Conservation (phyloP, 2,329 filamentous ascomycete genomes). For the Sporothrix pallida region DNA sequence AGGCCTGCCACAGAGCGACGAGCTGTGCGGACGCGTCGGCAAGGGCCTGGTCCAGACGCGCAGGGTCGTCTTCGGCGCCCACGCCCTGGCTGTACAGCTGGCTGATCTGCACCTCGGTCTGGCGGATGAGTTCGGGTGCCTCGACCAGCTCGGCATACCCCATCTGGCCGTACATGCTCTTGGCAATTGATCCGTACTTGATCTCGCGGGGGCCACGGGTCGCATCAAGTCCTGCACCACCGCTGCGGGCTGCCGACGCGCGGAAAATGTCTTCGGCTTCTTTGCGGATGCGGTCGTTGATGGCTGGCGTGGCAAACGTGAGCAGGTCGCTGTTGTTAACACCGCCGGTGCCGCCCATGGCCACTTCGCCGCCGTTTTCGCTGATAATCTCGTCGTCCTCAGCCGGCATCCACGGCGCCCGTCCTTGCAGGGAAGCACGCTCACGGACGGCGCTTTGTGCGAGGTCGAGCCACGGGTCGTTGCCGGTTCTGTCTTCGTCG, state of each 20-base stretch:
- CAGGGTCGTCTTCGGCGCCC: conserved; percentile 60
- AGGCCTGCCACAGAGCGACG: conserved; percentile 61
- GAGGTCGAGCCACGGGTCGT: conserved; percentile 38
- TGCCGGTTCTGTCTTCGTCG: conserved; percentile 30
- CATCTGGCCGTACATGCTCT: conserved; percentile 67
- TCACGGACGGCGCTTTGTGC: conserved; percentile 27
- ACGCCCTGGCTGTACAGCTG: conserved; percentile 68
- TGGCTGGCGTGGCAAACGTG: conserved; percentile 62
- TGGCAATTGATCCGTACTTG: conserved; percentile 73
- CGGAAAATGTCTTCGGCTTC: conserved; percentile 64
- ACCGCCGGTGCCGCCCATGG: conserved; percentile 39
- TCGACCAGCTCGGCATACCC: conserved; percentile 69
- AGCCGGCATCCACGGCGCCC: conserved; percentile 35
- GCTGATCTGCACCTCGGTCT: conserved; percentile 74
- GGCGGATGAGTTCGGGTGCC: conserved; percentile 71
- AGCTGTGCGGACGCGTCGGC: conserved; percentile 60
- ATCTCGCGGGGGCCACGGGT: conserved; percentile 56
- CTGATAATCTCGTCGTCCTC: background rate
- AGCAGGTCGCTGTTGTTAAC: conserved; percentile 53
- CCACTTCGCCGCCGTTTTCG: conserved; percentile 43
- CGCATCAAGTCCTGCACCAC: conserved; percentile 34
- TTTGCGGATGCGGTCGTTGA: conserved; percentile 54
- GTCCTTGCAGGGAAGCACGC: conserved; percentile 23
- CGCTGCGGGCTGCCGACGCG: conserved; percentile 56
- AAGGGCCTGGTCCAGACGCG: conserved; percentile 62